These are phyloP conservation scores for Inonotus obliquus DNA, from an alignment of 1,284 basidiomycete genomes.

Conservation along the genomic window DNA sequence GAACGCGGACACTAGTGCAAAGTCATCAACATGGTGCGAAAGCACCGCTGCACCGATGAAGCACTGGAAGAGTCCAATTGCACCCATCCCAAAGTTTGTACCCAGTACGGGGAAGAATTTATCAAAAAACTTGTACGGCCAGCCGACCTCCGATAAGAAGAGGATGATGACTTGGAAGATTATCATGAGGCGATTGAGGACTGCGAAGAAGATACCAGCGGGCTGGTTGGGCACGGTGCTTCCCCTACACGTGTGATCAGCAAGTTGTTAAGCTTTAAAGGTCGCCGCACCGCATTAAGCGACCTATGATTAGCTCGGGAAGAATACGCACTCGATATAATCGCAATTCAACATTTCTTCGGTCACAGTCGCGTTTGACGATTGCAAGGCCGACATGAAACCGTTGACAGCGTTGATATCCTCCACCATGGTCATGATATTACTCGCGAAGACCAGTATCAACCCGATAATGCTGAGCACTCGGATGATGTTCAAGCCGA, in stretches of 20 bases:
- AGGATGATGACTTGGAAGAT: conserved; percentile 73
- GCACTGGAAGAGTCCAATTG: conserved; percentile 79
- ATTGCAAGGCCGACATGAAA: conserved; percentile 44
- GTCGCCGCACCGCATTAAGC: neutral
- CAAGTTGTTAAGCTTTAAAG: neutral
- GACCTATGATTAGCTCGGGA: neutral
- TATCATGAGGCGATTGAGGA: conserved; percentile 78
- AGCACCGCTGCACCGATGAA: conserved; percentile 77
- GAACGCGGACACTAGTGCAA: conserved; percentile 81
- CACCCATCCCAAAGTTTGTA: conserved; percentile 71
- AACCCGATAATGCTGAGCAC: conserved; percentile 76
- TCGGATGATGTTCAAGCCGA: conserved; percentile 76
- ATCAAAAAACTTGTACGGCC: conserved; percentile 70
- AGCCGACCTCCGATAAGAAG: conserved; percentile 71
- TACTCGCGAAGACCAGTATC: conserved; percentile 74
- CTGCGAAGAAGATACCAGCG: conserved; percentile 83
- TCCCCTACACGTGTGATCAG: conserved; percentile 35
- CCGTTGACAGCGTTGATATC: conserved; percentile 75
- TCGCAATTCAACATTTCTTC: conserved; percentile 50
- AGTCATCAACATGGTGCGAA: conserved; percentile 73
- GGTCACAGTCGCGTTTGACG: conserved; percentile 32
- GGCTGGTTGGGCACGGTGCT: conserved; percentile 84
- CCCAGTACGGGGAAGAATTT: conserved; percentile 87
- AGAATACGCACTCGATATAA: conserved; percentile 62
- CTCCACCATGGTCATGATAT: conserved; percentile 73